Evolutionary conservation across 495 filamentous ascomycete species (phyloP), one percentile per base, ranked within the genome.

Genomic region (Neurospora tetrasperma): DNA sequence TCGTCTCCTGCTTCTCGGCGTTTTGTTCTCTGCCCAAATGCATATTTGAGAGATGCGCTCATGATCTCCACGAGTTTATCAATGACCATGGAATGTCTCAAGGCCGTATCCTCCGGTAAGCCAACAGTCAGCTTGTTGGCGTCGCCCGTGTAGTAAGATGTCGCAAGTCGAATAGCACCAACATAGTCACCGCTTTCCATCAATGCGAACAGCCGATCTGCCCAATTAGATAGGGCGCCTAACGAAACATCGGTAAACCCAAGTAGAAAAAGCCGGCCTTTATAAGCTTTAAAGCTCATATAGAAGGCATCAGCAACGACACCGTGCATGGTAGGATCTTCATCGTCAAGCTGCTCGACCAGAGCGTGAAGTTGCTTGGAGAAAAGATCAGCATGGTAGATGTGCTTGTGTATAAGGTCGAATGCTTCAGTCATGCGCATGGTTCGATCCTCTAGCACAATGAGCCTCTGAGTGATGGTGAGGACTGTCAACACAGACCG

Each of bases 101-200:
- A 75, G 2, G 74, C 77, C 69, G 93, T 85, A 80, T 98, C 94
- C 76, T 97, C 95, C 0, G 96, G 96, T 20, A 99, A 86, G 6
- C 96, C 96, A 71, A 99, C 90, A 0, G 96, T 97, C 70, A 98
- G 85, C 77, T 95, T 98, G 76, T 97, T 93, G 38, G 92, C 88
- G 78, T 92, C 89, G 27, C 96, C 96, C 14, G 89, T 90, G 80
- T 97, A 97, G 80, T 97, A 99, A 0, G 91, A 90, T 1, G 94
- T 98, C 5, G 96, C 96, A 76, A 98, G 86, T 73, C 88, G 86
- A 70, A 99, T 97, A 8, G 96, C 95, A 8, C 90, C 90, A 75
- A 99, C 93, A 75, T 94, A 96, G 78, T 97, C 93, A 39, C 96
- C 96, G 62, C 93, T 90, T 78, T 98, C 94, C 93, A 99, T 97